A percentile compares a stretch with the other conserved stretches of the same genome.
Evolutionary conservation across 768 basidiomycete genomes (phyloP).

Genomic region (Crassisporium funariophilum): DNA sequence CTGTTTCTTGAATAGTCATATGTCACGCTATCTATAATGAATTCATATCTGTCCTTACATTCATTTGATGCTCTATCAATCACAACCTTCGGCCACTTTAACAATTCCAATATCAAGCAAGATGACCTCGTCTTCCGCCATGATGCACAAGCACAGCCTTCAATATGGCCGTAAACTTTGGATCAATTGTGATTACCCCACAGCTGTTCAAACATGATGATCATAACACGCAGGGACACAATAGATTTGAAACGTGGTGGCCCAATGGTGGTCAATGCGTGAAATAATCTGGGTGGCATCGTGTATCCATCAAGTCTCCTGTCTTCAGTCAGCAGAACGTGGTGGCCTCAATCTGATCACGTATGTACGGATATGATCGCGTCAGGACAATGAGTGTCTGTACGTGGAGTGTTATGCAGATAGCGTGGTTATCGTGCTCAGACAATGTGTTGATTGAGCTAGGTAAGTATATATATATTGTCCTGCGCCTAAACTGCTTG

Average conservation of each 20-base stretch:
- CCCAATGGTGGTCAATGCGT: too few species aligned
- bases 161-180: too few species aligned
- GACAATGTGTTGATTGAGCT: constrained; percentile 14
- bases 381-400: constrained; percentile 1
- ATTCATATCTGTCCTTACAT: too few species aligned
- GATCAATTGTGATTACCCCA: constrained; percentile 1
- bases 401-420: constrained; percentile 15
- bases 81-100: too few species aligned
- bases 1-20: constrained; percentile 17
- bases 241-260: constrained; percentile 21
- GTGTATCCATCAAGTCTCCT: constrained; percentile 16
- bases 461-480: constrained; percentile 17
- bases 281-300: constrained; percentile 8
- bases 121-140: too few species aligned
- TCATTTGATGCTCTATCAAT: too few species aligned
- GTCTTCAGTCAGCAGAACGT: constrained; percentile 15
- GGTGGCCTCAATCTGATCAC: constrained; percentile 15
- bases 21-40: constrained; percentile 10
- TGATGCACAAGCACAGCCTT: too few species aligned
- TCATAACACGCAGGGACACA: too few species aligned
- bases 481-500: constrained; percentile 8
- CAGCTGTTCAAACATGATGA: too few species aligned
- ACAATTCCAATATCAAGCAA: too few species aligned
- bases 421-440: constrained; percentile 39
- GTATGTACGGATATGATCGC: neutral